phyloP scores from a whole-genome alignment of 1,284 basidiomycete genomes.

The Pisolithus thermaeus region DNA sequence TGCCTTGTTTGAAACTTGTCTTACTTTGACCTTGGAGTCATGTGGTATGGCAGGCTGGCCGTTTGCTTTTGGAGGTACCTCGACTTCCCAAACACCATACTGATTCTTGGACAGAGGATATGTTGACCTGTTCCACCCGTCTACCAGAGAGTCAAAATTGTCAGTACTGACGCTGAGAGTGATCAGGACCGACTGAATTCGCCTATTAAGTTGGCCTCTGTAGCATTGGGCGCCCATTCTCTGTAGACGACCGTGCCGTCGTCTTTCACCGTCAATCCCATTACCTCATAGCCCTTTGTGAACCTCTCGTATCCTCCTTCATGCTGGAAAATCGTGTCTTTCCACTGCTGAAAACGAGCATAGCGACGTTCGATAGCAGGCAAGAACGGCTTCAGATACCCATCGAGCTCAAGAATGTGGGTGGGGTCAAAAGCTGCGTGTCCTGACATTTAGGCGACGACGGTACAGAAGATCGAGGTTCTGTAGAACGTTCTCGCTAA shows the following conservation, averaged over 20 bases:
- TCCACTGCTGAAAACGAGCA: constrained; percentile 68
- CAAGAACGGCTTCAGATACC: constrained; percentile 73
- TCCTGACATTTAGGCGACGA: constrained; percentile 13
- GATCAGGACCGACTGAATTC: constrained; percentile 80
- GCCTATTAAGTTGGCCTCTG: constrained; percentile 81
- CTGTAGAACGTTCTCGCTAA: background rate
- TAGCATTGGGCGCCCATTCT: constrained; percentile 95
- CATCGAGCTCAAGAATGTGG: constrained; percentile 56
- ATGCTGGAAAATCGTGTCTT: constrained; percentile 61
- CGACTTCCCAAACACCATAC: constrained; percentile 94
- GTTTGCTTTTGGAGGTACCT: constrained; percentile 61
- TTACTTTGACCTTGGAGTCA: constrained; percentile 88
- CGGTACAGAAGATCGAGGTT: background rate
- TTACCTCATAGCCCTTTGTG: constrained; percentile 80
- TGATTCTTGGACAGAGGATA: constrained; percentile 83
- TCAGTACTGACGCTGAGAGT: background rate
- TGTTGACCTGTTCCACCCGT: constrained; percentile 80
- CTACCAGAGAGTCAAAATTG: constrained; percentile 36
- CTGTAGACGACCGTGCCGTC: constrained; percentile 78
- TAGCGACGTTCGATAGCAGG: constrained; percentile 69
- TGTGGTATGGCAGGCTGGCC: constrained; percentile 87
- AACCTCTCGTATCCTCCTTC: constrained; percentile 92
- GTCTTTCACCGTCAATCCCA: constrained; percentile 73
- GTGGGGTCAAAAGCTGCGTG: constrained; percentile 48
- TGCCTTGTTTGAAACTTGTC: constrained; percentile 9